These are phyloP conservation scores for Ochromonas danica DNA, from an alignment of 108 stramenopile species.

Conservation along the genomic window DNA sequence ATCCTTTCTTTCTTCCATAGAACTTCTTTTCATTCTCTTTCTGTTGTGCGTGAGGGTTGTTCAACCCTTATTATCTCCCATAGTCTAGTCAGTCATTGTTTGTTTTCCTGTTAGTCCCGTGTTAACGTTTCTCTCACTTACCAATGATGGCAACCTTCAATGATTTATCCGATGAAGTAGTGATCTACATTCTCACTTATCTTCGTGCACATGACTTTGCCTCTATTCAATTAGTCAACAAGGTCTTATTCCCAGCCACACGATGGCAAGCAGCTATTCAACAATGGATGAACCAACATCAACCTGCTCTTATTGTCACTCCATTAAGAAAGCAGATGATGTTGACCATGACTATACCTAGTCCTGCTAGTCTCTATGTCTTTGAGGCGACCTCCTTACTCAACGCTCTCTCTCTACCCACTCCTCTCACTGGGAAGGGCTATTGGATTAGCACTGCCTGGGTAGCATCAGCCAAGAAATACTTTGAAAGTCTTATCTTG, in stretches of 20 bases:
- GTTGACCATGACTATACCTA: background rate
- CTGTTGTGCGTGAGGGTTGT: too few relatives aligned
- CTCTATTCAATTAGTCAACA: background rate
- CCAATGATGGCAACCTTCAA: background rate
- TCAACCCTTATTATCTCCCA: too few relatives aligned
- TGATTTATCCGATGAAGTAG: background rate
- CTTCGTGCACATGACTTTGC: background rate
- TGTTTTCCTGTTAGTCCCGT: too few relatives aligned
- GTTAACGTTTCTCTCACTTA: too few relatives aligned
- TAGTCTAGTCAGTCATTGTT: too few relatives aligned
- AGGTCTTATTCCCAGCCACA: background rate
- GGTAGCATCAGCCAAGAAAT: conserved; percentile 3
- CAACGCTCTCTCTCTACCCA: background rate
- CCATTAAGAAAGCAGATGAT: background rate
- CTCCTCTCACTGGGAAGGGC: background rate
- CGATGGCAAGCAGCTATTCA: background rate
- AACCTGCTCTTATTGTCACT: background rate
- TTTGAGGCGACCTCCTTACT: background rate
- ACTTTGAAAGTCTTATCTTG: background rate
- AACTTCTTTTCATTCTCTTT: too few relatives aligned
- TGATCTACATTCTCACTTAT: background rate
- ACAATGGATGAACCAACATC: background rate
- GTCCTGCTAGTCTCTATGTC: background rate
- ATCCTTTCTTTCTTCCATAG: too few relatives aligned
- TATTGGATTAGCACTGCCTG: conserved; percentile 19